phyloP scores from a whole-genome alignment of 495 filamentous ascomycete species.

The Penicillium salamii region DNA sequence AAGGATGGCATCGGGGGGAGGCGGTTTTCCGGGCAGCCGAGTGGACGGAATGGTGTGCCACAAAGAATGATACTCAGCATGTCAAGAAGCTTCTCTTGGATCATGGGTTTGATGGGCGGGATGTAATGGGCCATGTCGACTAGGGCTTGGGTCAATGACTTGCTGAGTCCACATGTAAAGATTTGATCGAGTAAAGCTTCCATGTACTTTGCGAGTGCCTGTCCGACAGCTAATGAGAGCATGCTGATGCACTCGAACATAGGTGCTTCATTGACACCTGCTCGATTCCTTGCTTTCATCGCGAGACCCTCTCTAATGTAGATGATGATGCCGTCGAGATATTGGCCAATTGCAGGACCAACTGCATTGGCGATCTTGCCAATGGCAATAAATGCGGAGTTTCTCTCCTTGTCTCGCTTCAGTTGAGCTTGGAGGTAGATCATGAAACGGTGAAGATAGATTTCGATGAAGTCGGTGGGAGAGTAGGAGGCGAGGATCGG shows the following conservation, averaged over 20 bases:
- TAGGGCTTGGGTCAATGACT: conserved; percentile 87
- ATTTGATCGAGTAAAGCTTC: conserved; percentile 92
- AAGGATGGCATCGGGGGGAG: conserved; percentile 68
- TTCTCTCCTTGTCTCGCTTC: conserved; percentile 92
- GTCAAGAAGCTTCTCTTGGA: conserved; percentile 90
- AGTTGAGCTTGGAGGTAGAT: conserved; percentile 89
- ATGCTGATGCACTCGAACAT: conserved; percentile 98
- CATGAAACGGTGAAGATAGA: conserved; percentile 94
- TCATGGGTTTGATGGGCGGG: conserved; percentile 84
- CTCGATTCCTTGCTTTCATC: conserved; percentile 72
- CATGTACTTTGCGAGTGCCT: conserved; percentile 97
- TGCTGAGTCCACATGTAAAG: conserved; percentile 90
- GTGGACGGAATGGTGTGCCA: conserved; percentile 83
- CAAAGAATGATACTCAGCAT: conserved; percentile 93
- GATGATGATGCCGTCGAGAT: conserved; percentile 87
- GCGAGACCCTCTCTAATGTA: conserved; percentile 89
- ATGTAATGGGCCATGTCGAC: conserved; percentile 99
- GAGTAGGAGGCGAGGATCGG: conserved; percentile 91
- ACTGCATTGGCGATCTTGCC: conserved; percentile 96
- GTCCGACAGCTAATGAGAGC: conserved; percentile 89
- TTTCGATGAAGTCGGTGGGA: conserved; percentile 76
- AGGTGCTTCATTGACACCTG: conserved; percentile 72
- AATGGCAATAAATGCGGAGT: conserved; percentile 90
- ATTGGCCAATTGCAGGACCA: conserved; percentile 87
- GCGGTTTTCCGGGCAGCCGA: conserved; percentile 80